Conservation (phyloP, 306 rosid genomes). For the Casuarina cunninghamiana region DNA sequence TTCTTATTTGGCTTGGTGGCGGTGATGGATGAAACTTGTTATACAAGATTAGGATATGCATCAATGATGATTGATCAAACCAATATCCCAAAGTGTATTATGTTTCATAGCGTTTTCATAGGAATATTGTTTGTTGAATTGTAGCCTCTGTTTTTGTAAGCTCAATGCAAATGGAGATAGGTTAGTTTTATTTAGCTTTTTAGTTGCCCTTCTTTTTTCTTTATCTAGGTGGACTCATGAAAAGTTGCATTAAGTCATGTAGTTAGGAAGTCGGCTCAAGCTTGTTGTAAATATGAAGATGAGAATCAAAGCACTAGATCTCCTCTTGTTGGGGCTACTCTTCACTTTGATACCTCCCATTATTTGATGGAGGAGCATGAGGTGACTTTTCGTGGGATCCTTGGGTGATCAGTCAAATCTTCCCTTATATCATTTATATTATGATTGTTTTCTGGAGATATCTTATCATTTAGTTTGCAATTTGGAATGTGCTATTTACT, state of each 20-base stretch:
- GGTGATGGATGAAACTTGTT: background rate
- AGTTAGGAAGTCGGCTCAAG: constrained; percentile 77
- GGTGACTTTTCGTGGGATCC: constrained; percentile 59
- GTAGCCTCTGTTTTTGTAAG: constrained; percentile 66
- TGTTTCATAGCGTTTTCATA: constrained; percentile 71
- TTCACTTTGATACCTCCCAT: constrained; percentile 59
- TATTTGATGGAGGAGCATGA: constrained; percentile 61
- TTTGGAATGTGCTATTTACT: background rate
- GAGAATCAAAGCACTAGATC: constrained; percentile 48
- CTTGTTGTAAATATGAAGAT: constrained; percentile 70
- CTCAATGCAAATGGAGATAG: constrained; percentile 83
- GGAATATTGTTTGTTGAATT: constrained; percentile 75
- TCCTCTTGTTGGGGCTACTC: constrained; percentile 58
- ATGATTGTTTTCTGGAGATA: background rate
- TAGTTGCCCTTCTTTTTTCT: constrained; percentile 22
- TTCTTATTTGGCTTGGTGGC: background rate
- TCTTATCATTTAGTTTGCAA: background rate
- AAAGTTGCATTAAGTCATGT: constrained; percentile 25
- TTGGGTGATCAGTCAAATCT: constrained; percentile 69
- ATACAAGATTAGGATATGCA: background rate
- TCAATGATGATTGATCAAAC: constrained; percentile 18
- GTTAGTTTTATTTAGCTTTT: constrained; percentile 37
- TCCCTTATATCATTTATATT: background rate
- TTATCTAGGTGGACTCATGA: constrained; percentile 18
- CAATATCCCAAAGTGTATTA: constrained; percentile 20